Evolutionary conservation across 352 stramenopile species (phyloP).

Genomic region (Pythium rhizo-oryzae): DNA sequence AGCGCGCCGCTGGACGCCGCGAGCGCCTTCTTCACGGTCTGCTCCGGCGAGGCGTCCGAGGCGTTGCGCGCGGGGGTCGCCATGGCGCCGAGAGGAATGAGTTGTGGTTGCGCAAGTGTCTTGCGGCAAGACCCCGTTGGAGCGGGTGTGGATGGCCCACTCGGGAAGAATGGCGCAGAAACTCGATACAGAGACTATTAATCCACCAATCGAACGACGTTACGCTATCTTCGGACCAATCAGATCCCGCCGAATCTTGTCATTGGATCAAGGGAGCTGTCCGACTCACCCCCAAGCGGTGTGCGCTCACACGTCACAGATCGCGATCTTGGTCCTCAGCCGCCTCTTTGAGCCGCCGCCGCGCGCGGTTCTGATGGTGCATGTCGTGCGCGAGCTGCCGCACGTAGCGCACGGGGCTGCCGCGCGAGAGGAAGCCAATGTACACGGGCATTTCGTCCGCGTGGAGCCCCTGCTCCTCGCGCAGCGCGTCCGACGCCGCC

Average conservation of each 20-base stretch:
- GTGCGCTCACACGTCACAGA: slow-evolving; percentile 27
- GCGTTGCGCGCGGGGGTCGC: background rate
- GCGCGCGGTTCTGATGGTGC: slow-evolving; percentile 39
- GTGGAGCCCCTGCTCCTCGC: slow-evolving; percentile 47
- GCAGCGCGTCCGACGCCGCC: slow-evolving; percentile 38
- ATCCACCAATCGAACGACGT: background rate
- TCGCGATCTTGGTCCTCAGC: slow-evolving; percentile 13
- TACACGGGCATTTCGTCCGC: slow-evolving; percentile 49
- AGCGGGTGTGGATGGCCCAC: too few relatives aligned
- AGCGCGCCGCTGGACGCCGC: slow-evolving; percentile 70
- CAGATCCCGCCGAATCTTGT: background rate
- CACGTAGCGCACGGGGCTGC: slow-evolving; percentile 52
- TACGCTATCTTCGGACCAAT: slow-evolving; percentile 6
- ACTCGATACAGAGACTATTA: background rate
- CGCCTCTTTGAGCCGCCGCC: slow-evolving; percentile 4
- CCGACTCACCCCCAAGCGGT: background rate
- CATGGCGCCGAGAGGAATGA: background rate
- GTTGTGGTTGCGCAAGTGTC: background rate
- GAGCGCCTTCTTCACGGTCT: slow-evolving; percentile 69
- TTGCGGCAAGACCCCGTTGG: background rate
- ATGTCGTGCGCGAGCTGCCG: slow-evolving; percentile 50
- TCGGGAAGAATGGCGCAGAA: slow-evolving; percentile 14
- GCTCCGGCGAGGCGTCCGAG: slow-evolving; percentile 16
- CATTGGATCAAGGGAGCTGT: background rate
- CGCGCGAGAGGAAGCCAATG: slow-evolving; percentile 57